Percentiles rank a stretch among this genome's conserved stretches.
phyloP scores from a whole-genome alignment of 192 early-diverging fungal species.

The Umbelopsis sp. region DNA sequence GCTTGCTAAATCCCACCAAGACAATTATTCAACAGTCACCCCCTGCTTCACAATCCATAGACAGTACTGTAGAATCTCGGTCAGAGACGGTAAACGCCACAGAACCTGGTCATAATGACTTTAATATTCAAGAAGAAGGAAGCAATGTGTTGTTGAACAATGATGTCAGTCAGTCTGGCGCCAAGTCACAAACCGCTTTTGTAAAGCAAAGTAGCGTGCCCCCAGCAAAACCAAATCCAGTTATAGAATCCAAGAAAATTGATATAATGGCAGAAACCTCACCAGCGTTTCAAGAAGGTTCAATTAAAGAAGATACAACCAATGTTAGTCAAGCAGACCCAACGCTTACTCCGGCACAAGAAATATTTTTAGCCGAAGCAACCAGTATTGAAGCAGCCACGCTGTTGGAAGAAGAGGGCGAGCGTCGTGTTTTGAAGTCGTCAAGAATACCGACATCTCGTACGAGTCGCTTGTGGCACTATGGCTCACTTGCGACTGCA shows the following conservation, averaged over 20 bases:
- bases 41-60: background rate
- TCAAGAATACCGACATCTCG: conserved; percentile 78
- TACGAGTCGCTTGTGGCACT: conserved; percentile 78
- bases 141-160: background rate
- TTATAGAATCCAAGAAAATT: background rate
- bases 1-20: conserved; percentile 26
- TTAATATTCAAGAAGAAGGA: background rate
- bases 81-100: background rate
- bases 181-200: no score
- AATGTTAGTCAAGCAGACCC: no score
- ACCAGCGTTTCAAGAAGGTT: background rate
- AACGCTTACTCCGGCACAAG: no score
- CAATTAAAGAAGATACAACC: background rate
- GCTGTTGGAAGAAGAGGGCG: background rate
- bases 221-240: no score
- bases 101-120: background rate
- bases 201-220: no score
- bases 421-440: conserved; percentile 36
- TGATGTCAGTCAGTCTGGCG: no score
- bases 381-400: background rate
- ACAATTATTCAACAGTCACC: background rate
- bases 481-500: conserved; percentile 74
- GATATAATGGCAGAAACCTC: background rate
- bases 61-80: background rate
- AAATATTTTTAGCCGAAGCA: no score